Evolutionary conservation across 192 early-diverging fungal genomes (phyloP), one percentile per base, ranked within the genome.

Genomic region (Obelidium mucronatum): DNA sequence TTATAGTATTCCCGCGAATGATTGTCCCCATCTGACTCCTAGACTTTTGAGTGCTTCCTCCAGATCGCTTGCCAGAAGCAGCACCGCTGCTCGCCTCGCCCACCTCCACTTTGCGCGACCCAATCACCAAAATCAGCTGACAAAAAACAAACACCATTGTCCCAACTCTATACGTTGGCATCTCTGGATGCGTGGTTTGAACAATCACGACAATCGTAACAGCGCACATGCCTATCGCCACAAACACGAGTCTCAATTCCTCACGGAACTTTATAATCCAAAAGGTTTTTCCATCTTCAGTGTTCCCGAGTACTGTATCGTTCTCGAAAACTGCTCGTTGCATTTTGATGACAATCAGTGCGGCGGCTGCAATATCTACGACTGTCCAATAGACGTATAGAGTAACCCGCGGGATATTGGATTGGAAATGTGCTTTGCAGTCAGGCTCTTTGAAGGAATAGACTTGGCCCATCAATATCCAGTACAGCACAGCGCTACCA

Each of bases 71-170:
- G 17, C 33, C 1, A 33, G 17, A 31, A 28, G 1, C 2, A 1
- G 26, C 15, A 2, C 22, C 33, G 13, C 58, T 31, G 26, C 26
- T 13, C 19, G 11, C 11, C 19, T 6, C 44, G 11, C 44, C 44
- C 8, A 48, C 62, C 62, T 22, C 62, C 1, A 64, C 62, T 26
- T 64, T 64, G 6, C 11, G 8, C 8, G 15, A 22, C 1, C 62
- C 62, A 33, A 64, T 37, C 0, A 64, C 34, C 31, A 64, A 36
- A 64, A 33, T 39, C 62, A 64, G 5, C 35, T 64, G 62, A 64
- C 62, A 64, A 6, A 22, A 64, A 30, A 64, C 62, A 64, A 64
- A 64, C 26, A 64, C 62, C 31, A 64, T 64, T 36, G 62, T 64
- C 15, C 62, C 62, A 17, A 64, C 37, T 6, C 62, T 30, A 64